Conservation (phyloP, 371 early-diverging fungal genomes). For the Mucor mucedo region DNA sequence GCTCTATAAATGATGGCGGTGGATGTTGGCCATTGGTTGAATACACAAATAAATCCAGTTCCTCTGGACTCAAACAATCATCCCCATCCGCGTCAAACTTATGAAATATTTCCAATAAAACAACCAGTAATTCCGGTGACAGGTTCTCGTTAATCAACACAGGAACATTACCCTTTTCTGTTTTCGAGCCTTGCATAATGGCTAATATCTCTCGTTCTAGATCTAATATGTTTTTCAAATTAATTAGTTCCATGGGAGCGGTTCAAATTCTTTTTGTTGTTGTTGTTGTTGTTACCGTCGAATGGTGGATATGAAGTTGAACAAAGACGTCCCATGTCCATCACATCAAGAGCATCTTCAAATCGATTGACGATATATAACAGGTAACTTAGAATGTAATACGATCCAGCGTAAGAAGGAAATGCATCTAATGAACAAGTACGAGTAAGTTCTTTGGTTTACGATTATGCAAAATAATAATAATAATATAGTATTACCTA, state of each 20-base stretch:
- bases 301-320: conserved; percentile 60
- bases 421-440: conserved; percentile 41
- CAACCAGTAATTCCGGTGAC: conserved; percentile 45
- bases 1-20: conserved; percentile 55
- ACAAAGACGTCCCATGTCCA: conserved; percentile 56
- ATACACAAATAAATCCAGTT: conserved; percentile 59
- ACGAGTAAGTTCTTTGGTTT: not conserved
- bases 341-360: conserved; percentile 52
- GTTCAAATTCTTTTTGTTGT: not conserved
- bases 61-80: conserved; percentile 49
- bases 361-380: conserved; percentile 56
- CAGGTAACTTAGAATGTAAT: conserved; percentile 59
- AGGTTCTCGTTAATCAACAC: conserved; percentile 48
- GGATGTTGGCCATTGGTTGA: conserved; percentile 66
- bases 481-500: conserved; percentile 53
- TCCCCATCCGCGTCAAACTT: conserved; percentile 62
- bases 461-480: not conserved
- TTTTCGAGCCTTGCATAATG: conserved; percentile 49
- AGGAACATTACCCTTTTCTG: conserved; percentile 36
- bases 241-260: too few relatives aligned
- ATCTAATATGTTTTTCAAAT: conserved; percentile 31
- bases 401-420: conserved; percentile 62
- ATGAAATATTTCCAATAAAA: conserved; percentile 54
- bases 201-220: conserved; percentile 54
- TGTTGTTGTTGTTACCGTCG: conserved; percentile 36